These are phyloP conservation scores for Aspergillus nomiae DNA, from an alignment of 2,329 filamentous ascomycete species.

Conservation along the genomic window DNA sequence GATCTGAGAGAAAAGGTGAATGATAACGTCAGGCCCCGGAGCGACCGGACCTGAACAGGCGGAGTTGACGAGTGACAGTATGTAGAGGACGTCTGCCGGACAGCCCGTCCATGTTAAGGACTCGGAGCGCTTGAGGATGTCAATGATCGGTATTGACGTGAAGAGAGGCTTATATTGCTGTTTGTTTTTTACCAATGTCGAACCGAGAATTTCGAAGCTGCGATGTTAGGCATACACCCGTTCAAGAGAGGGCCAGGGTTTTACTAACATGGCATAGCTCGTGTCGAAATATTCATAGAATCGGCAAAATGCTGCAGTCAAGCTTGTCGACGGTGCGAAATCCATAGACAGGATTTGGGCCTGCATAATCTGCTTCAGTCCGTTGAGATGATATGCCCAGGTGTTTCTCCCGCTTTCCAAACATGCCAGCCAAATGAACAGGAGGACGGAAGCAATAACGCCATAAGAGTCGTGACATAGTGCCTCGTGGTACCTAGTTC, in stretches of 20 bases:
- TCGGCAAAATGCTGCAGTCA: not conserved
- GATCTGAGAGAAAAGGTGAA: not conserved
- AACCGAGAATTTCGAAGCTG: not conserved
- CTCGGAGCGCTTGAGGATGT: not conserved
- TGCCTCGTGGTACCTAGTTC: not conserved
- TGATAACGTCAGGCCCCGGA: not conserved
- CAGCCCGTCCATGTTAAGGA: not conserved
- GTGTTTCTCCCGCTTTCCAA: constrained; percentile 17
- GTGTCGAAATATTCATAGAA: constrained; percentile 2
- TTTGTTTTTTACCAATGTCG: not conserved
- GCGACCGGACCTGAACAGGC: not conserved
- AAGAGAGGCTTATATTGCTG: not conserved
- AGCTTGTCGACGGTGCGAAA: not conserved
- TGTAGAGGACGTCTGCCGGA: not conserved
- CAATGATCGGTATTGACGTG: not conserved
- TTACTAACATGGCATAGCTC: not conserved
- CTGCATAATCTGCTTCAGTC: constrained; percentile 10
- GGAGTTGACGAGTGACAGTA: not conserved
- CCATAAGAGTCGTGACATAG: not conserved
- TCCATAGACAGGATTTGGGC: not conserved
- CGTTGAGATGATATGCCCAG: constrained; percentile 17
- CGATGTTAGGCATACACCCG: not conserved
- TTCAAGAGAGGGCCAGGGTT: too few species aligned
- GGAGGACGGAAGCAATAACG: constrained; percentile 13
- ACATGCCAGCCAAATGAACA: constrained; percentile 15